Percentiles rank a stretch among this genome's conserved stretches.
These are phyloP conservation scores for Fraxinus pennsylvanica DNA, from an alignment of 257 asterid genomes.

Conservation along the genomic window DNA sequence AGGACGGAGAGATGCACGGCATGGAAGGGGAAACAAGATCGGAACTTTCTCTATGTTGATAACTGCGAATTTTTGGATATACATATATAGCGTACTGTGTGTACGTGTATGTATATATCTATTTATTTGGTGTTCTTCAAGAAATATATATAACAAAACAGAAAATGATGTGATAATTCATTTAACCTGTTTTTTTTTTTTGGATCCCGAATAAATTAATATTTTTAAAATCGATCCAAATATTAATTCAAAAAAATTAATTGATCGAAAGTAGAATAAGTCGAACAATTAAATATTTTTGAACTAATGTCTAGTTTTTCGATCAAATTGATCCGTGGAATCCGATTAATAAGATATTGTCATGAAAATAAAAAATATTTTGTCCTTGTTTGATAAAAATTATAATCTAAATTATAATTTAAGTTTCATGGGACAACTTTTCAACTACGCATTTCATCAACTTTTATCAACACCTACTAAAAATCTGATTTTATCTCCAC, in stretches of 20 bases:
- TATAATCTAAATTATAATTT: no score
- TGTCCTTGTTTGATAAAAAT: no score
- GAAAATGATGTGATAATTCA: background rate
- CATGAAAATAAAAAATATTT: background rate
- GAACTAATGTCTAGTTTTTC: background rate
- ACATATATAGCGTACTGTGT: conserved; percentile 33
- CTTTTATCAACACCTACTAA: no score
- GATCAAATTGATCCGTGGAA: background rate
- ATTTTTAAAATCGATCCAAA: background rate
- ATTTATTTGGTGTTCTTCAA: conserved; percentile 11
- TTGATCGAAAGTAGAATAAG: background rate
- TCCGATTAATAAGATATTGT: background rate
- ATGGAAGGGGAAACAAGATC: conserved; percentile 42
- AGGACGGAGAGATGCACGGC: conserved; percentile 19
- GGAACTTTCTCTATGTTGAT: conserved; percentile 48
- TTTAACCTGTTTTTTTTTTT: background rate
- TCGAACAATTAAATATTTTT: no score
- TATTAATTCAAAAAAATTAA: background rate
- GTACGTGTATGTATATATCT: conserved; percentile 12
- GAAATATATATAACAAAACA: no score
- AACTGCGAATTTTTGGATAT: conserved; percentile 39
- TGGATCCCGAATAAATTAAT: background rate
- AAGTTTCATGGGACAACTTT: no score
- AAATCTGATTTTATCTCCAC: no score
- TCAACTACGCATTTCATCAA: no score